These are phyloP conservation scores for Candida maesae DNA, from an alignment of 805 yeast species.

Conservation along the genomic window DNA sequence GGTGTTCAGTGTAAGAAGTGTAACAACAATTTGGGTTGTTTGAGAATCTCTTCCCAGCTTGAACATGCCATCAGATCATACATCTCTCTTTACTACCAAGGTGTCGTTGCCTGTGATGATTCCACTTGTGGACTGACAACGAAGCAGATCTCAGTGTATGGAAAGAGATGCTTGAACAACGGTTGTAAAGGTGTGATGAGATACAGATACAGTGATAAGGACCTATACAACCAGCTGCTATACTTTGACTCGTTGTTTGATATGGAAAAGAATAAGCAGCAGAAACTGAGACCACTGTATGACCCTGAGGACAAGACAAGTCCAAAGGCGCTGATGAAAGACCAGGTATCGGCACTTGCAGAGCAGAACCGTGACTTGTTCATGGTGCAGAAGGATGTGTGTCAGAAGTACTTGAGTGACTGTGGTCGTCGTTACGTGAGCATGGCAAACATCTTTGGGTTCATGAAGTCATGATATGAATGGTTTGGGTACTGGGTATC, in stretches of 20 bases:
- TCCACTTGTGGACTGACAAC: constrained; percentile 74
- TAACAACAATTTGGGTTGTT: constrained; percentile 42
- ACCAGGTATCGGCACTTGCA: constrained; percentile 66
- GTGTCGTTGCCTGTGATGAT: constrained; percentile 84
- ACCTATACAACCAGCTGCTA: constrained; percentile 79
- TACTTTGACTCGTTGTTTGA: constrained; percentile 80
- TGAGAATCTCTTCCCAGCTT: constrained; percentile 65
- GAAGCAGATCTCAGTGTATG: constrained; percentile 85
- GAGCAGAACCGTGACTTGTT: constrained; percentile 74
- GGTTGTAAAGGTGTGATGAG: constrained; percentile 75
- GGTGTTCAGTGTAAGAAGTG: constrained; percentile 76
- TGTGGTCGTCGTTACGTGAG: constrained; percentile 90
- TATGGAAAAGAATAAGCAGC: constrained; percentile 66
- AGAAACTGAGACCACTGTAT: constrained; percentile 51
- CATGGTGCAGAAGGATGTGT: constrained; percentile 49
- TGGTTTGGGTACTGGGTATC: too few relatives aligned
- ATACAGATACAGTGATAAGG: constrained; percentile 71
- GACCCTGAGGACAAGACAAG: constrained; percentile 31
- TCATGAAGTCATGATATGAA: constrained; percentile 30
- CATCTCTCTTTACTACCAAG: constrained; percentile 77
- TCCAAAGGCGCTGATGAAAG: constrained; percentile 35
- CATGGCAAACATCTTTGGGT: constrained; percentile 74
- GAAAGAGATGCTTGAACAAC: constrained; percentile 69
- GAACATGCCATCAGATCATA: constrained; percentile 68
- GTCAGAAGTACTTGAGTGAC: constrained; percentile 67